These are phyloP conservation scores for Potentilla sterilis DNA, from an alignment of 306 rosid species.

Conservation along the genomic window DNA sequence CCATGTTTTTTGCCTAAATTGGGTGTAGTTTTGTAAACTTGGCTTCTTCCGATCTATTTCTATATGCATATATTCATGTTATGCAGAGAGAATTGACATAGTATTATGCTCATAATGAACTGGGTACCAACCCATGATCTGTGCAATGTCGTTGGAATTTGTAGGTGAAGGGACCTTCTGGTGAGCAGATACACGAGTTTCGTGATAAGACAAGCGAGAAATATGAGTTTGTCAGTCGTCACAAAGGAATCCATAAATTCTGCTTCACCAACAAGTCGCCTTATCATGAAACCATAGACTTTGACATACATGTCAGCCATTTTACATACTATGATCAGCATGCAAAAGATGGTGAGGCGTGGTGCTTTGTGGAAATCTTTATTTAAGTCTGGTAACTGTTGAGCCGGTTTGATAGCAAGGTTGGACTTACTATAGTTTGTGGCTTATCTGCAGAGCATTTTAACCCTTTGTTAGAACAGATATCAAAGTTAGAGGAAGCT, in stretches of 20 bases:
- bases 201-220: constrained; percentile 62
- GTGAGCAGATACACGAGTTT: constrained; percentile 51
- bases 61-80: not conserved
- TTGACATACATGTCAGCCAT: constrained; percentile 67
- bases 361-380: not conserved
- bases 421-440: constrained; percentile 19
- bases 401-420: constrained; percentile 2
- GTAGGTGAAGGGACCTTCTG: constrained; percentile 60
- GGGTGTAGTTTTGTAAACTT: not conserved
- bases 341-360: constrained; percentile 55
- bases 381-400: not conserved
- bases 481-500: constrained; percentile 65
- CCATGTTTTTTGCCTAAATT: not conserved
- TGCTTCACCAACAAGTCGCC: constrained; percentile 86
- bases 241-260: constrained; percentile 55
- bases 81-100: not conserved
- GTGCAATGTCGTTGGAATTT: constrained; percentile 10
- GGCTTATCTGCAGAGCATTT: constrained; percentile 53
- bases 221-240: constrained; percentile 49
- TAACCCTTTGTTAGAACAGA: constrained; percentile 51
- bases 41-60: not conserved
- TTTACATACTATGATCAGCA: constrained; percentile 46
- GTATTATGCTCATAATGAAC: not conserved
- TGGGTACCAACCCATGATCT: not conserved
- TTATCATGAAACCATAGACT: constrained; percentile 73